Conservation (phyloP, 495 filamentous ascomycete species). For the Penicillium flavigenum region DNA sequence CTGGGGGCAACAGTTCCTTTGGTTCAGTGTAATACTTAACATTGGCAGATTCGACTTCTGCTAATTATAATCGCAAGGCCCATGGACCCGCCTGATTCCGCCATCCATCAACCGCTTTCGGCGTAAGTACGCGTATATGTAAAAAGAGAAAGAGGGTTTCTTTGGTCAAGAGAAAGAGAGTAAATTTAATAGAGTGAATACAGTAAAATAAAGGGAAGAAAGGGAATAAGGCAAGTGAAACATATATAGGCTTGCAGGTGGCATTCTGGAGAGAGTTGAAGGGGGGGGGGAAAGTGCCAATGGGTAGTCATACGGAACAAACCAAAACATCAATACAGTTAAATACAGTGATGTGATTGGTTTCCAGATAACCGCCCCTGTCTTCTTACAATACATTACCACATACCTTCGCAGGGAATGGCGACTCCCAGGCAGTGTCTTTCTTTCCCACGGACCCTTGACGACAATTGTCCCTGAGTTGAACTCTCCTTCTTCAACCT, state of each 20-base stretch:
- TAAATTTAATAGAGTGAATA: background rate
- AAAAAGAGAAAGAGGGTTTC: background rate
- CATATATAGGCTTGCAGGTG: background rate
- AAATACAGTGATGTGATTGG: background rate
- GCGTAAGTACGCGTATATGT: conserved; percentile 29
- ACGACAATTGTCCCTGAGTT: conserved; percentile 4
- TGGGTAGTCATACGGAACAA: conserved; percentile 6
- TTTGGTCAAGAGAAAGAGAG: background rate
- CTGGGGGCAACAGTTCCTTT: conserved; percentile 23
- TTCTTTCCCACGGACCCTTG: conserved; percentile 5
- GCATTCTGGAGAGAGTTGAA: background rate
- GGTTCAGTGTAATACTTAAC: conserved; percentile 16
- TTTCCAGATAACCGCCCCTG: background rate
- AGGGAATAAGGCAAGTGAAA: background rate
- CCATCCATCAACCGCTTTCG: conserved; percentile 35
- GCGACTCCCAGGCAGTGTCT: background rate
- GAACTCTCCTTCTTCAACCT: conserved; percentile 16
- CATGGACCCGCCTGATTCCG: conserved; percentile 22
- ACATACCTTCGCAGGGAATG: conserved; percentile 5
- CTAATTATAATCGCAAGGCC: conserved; percentile 2
- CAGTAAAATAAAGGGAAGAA: background rate
- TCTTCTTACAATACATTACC: conserved; percentile 8
- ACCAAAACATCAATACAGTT: background rate
- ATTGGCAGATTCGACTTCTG: background rate
- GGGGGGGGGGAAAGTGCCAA: background rate